phyloP scores from a whole-genome alignment of 176 grass and related monocot genomes.

The Aechmea fasciata region DNA sequence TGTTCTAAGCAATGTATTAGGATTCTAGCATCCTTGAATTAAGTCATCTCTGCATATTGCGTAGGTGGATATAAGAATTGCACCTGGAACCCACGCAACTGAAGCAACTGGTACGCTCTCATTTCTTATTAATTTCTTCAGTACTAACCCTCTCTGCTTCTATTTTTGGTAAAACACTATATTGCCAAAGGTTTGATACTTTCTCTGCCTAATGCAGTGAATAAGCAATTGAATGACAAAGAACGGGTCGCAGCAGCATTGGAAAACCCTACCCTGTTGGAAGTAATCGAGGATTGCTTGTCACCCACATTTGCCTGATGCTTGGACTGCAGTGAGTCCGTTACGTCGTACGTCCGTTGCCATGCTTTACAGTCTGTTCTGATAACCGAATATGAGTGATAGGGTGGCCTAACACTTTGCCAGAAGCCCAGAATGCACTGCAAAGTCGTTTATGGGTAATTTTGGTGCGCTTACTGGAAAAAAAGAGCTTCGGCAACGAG shows the following conservation, averaged over 20 bases:
- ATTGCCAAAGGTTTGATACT: background rate
- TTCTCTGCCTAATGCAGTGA: conserved; percentile 43
- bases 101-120: conserved; percentile 54
- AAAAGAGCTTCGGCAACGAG: too few species aligned
- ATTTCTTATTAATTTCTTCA: conserved; percentile 1
- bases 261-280: conserved; percentile 69
- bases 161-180: background rate
- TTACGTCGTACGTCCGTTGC: background rate
- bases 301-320: conserved; percentile 62
- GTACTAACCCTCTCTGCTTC: background rate
- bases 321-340: conserved; percentile 11
- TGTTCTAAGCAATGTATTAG: too few species aligned
- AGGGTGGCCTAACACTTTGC: background rate
- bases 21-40: background rate
- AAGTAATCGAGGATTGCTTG: conserved; percentile 68
- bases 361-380: background rate
- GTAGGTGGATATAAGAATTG: conserved; percentile 80
- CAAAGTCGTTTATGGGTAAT: background rate
- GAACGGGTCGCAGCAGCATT: conserved; percentile 87
- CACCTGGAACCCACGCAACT: conserved; percentile 86
- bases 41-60: conserved; percentile 1
- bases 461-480: background rate
- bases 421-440: background rate
- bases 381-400: background rate
- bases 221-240: conserved; percentile 96